Evolutionary conservation across 768 basidiomycete genomes (phyloP), one percentile per base, ranked within the genome.

Genomic region (Suillus clintonianus): DNA sequence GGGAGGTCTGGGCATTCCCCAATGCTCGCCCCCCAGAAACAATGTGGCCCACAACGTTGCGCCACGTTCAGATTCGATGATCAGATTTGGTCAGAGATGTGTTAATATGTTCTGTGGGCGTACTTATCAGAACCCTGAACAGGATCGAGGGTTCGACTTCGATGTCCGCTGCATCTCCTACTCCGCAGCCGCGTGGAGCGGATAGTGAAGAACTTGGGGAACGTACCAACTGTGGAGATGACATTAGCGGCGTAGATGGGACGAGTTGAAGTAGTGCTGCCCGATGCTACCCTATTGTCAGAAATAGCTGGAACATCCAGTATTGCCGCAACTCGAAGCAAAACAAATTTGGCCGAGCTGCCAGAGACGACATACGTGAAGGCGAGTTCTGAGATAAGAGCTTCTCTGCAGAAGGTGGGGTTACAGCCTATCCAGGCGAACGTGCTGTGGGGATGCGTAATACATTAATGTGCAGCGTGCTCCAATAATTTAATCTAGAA

Each of bases 241-340:
- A 97, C 97, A 72, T 99, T 99, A 58, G 97, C 97, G 30, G 97
- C 97, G 71, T 99, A 98, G 70, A 98, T 97, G 32, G 95, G 95
- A 30, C 96, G 91, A 6, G 91, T 88, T 75, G 96, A 99, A 1
- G 88, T 92, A 42, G 93, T 94, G 69, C 82, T 84, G 67, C 90
- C 89, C 36, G 87, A 86, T 5, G 88, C 76, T 34, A 77, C 36
- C 36, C 4, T 92, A 69, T 15, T n/a, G 48, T n/a, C 96, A 39
- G 95, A 95, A 64, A 97, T 85, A 65, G 94, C 93, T 7, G 94
- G 94, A 24, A 90, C 86, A 75, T 96, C 89, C n/a, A 99, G 86
- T 64, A 81, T 83, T 15, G 94, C 97, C 1, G 97, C 94, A 14
- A 97, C 87, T 64, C 96, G 92, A 41, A 97, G 97, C 62, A 99